Evolutionary conservation across 345 rosid genomes (phyloP), one percentile per base, ranked within the genome.

Genomic region (Aegle marmelos): DNA sequence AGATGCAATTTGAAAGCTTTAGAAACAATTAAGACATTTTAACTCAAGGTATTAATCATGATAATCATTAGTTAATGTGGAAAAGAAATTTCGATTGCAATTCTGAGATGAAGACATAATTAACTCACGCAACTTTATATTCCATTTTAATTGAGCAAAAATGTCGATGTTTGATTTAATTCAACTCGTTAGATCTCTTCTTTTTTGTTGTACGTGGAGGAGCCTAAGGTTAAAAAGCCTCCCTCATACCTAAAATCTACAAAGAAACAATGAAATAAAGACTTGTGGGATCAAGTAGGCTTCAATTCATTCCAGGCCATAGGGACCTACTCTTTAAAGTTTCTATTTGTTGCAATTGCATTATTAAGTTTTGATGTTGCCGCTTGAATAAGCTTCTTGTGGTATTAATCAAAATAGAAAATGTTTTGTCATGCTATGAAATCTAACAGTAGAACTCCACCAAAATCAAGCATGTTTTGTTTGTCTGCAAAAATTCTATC

Each of bases 361-460:
- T 59, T 73, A 73, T 58, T 6, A 34, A 33, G 76, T 4, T 28
- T 28, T 56, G 76, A 5, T 36, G 27, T 14, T 34, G 27, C n/a
- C 22, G 17, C 21, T 24, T 30, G 62, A 73, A 81, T 72, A 72
- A 65, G 74, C 59, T 24, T 24, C 71, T 39, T 31, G 79, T 70
- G 73, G 57, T 6, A 70, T 41, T 64, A 33, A 70, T 63, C 37
- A 30, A 74, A 59, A 50, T 28, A 14, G 54, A 24, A 69, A 25
- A 70, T n/a, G 7, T 24, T 0, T 45, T 45, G 50, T 45, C 50
- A 3, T 57, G 9, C 9, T 64, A 24, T 7, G 50, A 68, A 28
- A 27, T 58, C n/a, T 1, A 73, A 73, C 56, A 58, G n/a, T 25
- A 14, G 28, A 58, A 73, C 53, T 37, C 30, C 36, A 14, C 37